Evolutionary conservation across 805 yeast species (phyloP).

Genomic region (Candida montana): DNA sequence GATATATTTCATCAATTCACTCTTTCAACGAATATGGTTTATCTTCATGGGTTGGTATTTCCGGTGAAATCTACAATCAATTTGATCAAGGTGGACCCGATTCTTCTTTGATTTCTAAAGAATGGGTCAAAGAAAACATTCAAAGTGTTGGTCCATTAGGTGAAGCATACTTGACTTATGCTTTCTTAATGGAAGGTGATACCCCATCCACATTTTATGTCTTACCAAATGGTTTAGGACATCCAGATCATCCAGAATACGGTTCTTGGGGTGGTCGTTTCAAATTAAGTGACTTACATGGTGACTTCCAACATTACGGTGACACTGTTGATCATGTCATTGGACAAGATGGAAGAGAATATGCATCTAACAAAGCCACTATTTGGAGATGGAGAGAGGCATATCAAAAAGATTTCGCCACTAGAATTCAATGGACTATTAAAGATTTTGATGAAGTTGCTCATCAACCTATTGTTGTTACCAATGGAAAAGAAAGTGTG

Average conservation of each 20-base stretch:
- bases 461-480: constrained; percentile 25
- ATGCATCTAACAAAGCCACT: constrained; percentile 24
- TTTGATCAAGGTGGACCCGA: constrained; percentile 27
- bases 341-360: constrained; percentile 17
- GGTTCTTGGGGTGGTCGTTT: constrained; percentile 35
- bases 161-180: constrained; percentile 20
- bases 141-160: constrained; percentile 26
- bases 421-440: constrained; percentile 30
- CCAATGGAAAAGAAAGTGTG: constrained; percentile 20
- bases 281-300: constrained; percentile 19
- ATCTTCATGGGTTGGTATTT: constrained; percentile 29
- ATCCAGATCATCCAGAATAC: constrained; percentile 26
- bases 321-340: constrained; percentile 24
- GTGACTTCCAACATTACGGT: constrained; percentile 18
- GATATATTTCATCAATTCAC: constrained; percentile 25
- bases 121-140: constrained; percentile 24
- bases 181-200: constrained; percentile 29
- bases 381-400: constrained; percentile 33
- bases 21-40: constrained; percentile 27
- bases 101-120: constrained; percentile 19
- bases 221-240: constrained; percentile 28
- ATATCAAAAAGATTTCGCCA: constrained; percentile 27
- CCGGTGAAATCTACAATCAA: constrained; percentile 23
- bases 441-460: constrained; percentile 21
- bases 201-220: constrained; percentile 26